A percentile compares a stretch with the other conserved stretches of the same genome.
These are phyloP conservation scores for Friedmanniomyces simplex DNA, from an alignment of 495 filamentous ascomycete genomes.

Conservation along the genomic window DNA sequence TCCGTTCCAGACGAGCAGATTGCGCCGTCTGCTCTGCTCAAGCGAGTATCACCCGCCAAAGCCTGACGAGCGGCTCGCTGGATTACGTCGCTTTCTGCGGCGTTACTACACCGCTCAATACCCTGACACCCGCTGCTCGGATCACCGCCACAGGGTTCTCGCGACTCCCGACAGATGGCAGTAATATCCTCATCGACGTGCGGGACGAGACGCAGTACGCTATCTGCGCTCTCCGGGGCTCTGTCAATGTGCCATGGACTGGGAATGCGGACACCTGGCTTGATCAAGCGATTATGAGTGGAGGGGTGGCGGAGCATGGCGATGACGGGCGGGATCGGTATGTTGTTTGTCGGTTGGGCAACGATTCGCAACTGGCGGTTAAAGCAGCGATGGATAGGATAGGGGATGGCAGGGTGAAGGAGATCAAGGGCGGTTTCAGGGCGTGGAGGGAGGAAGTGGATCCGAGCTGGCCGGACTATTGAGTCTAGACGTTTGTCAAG, in stretches of 20 bases:
- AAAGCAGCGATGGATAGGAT: constrained; percentile 58
- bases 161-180: constrained; percentile 17
- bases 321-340: constrained; percentile 27
- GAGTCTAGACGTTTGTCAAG: constrained; percentile 19
- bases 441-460: constrained; percentile 81
- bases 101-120: constrained; percentile 35
- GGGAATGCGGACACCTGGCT: constrained; percentile 17
- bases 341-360: constrained; percentile 73
- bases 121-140: constrained; percentile 50
- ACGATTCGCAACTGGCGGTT: constrained; percentile 78
- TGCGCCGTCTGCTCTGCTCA: constrained; percentile 67
- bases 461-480: constrained; percentile 56
- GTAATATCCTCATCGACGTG: constrained; percentile 66
- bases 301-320: constrained; percentile 8
- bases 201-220: constrained; percentile 74
- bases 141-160: constrained; percentile 47
- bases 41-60: constrained; percentile 49
- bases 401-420: constrained; percentile 52
- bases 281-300: constrained; percentile 9
- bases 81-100: constrained; percentile 81
- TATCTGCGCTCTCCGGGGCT: constrained; percentile 62
- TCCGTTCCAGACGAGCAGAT: constrained; percentile 52
- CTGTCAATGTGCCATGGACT: constrained; percentile 69
- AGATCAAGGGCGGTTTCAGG: constrained; percentile 69
- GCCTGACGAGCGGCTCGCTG: constrained; percentile 50